Evolutionary conservation across 495 filamentous ascomycete genomes (phyloP).

Genomic region (Cryomyces minteri): DNA sequence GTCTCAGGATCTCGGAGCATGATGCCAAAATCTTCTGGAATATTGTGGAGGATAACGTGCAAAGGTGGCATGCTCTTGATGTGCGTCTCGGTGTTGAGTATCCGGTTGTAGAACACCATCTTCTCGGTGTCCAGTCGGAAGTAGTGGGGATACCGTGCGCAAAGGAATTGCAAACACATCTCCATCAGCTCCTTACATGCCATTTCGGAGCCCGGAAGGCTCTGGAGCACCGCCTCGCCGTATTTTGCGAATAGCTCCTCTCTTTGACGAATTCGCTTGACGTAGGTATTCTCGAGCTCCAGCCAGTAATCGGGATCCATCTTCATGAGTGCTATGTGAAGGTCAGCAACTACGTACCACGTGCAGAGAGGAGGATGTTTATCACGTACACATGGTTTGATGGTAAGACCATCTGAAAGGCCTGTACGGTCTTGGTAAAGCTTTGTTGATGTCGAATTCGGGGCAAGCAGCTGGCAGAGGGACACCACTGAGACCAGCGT

Average conservation of each 20-base stretch:
- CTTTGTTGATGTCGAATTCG: conserved; percentile 28
- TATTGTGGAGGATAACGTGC: conserved; percentile 56
- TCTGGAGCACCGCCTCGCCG: conserved; percentile 43
- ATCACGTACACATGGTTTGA: conserved; percentile 73
- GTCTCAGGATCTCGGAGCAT: conserved; percentile 53
- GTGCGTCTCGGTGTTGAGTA: conserved; percentile 46
- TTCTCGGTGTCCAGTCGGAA: conserved; percentile 46
- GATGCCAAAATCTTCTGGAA: conserved; percentile 79
- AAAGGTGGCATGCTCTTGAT: conserved; percentile 48
- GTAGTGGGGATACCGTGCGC: conserved; percentile 60
- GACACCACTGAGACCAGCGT: conserved; percentile 60
- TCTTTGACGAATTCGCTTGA: conserved; percentile 48
- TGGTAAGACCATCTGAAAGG: conserved; percentile 82
- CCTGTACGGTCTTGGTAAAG: conserved; percentile 27
- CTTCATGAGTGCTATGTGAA: conserved; percentile 48
- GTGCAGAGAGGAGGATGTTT: conserved; percentile 1
- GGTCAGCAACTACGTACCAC: conserved; percentile 5
- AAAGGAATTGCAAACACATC: conserved; percentile 64
- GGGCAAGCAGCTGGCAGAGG: conserved; percentile 51
- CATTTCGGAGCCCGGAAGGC: conserved; percentile 60
- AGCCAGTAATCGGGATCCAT: conserved; percentile 83
- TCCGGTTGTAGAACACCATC: conserved; percentile 46
- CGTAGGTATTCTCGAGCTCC: conserved; percentile 68
- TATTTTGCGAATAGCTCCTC: conserved; percentile 46
- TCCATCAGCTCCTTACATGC: conserved; percentile 87